Base-by-base conservation (phyloP, 305 asterid species). In the Fraxinus sp. region DNA sequence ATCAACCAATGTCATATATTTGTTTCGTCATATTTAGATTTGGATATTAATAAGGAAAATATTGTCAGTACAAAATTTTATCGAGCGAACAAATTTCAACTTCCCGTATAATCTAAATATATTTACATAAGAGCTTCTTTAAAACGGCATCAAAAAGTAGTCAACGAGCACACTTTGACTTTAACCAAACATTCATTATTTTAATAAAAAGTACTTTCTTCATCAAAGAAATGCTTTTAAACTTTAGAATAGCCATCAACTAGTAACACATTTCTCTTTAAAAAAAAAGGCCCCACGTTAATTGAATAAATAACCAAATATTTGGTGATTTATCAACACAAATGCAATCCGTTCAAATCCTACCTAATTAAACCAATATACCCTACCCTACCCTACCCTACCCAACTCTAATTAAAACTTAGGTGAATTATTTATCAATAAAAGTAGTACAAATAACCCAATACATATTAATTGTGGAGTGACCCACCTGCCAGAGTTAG, bases 401-500 rank as follows among this genome's bases (percentile, higher is more conserved):
- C 24, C 24, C 24, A 8, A 14, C 44, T 71, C 24, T 32, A 32
- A 71, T 71, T 71, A 41, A 18, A 74, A 39, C 36, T 44, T 64
- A 76, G 86, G 80, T 78, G 44, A 37, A 36, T 24, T 20, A 33
- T 76, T 33, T 33, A 36, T 36, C 74, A 84, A 79, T 66, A 33
- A 72, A 83, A 84, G 77, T 46, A 79, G 64, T 28, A 20, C 66
- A 57, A 57, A 52, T 73, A 83, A 33, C 16, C 36, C 35, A 81
- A 81, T 74, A 5, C 52, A 10, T 20, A 74, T 32, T 76, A 83
- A 72, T 79, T 79, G 76, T 66, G 32, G 72, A 36, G 22, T 39
- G 85, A 74, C 82, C 89, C 83, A 84, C 88, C 64, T 80, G 84
- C 79, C 83, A 74, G 75, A 55, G 85, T 88, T 85, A 64, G 90